Conservation (phyloP, 2,329 filamentous ascomycete species). For the Exserohilum turcica region DNA sequence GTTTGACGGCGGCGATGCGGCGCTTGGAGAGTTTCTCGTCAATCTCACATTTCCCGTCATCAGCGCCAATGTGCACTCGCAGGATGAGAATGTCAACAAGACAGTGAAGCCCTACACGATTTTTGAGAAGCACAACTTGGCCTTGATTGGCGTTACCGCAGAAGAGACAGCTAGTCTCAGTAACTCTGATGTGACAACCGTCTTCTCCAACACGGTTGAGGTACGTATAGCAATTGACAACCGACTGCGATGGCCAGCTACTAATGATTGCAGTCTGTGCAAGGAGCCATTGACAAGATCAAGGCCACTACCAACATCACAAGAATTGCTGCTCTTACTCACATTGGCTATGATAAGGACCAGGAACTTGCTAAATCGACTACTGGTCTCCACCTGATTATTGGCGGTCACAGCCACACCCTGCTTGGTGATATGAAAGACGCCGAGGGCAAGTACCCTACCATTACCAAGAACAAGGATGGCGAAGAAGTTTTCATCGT, state of each 20-base stretch:
- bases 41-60: constrained; percentile 70
- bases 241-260: neutral
- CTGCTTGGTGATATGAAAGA: constrained; percentile 64
- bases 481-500: constrained; percentile 72
- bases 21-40: constrained; percentile 64
- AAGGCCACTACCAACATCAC: constrained; percentile 65
- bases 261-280: constrained; percentile 53
- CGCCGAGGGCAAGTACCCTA: constrained; percentile 66
- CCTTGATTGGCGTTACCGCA: constrained; percentile 69
- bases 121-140: constrained; percentile 64
- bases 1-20: constrained; percentile 68
- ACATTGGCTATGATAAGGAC: constrained; percentile 70
- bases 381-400: constrained; percentile 69
- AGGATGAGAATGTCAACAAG: constrained; percentile 63
- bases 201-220: constrained; percentile 62
- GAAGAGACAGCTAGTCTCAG: constrained; percentile 64
- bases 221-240: constrained; percentile 1
- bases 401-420: constrained; percentile 65
- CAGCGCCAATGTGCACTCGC: constrained; percentile 67
- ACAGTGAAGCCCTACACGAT: constrained; percentile 70
- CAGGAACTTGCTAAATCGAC: constrained; percentile 64
- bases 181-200: constrained; percentile 62
- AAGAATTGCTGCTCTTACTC: constrained; percentile 68
- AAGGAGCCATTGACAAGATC: constrained; percentile 67
- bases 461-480: constrained; percentile 64